Evolutionary conservation across 768 basidiomycete genomes (phyloP), one percentile per base, ranked within the genome.

Genomic region (Termitomyces sp.): DNA sequence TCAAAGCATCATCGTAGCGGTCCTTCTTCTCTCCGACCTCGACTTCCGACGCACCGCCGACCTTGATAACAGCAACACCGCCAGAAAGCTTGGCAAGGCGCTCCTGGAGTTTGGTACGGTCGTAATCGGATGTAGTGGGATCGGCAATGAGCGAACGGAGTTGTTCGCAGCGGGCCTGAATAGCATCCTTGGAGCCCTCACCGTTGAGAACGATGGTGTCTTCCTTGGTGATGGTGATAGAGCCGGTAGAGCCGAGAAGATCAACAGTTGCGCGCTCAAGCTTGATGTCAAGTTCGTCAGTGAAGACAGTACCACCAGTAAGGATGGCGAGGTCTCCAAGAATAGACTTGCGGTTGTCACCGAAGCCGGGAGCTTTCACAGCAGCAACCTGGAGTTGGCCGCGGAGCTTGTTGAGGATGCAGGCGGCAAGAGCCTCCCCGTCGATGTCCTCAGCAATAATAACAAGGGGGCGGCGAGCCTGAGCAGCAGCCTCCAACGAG

Each of bases 11-110:
- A 63, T 98, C 95, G 67, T 97, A 98, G 38, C 95, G 82, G 70
- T 98, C 96, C 85, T 98, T 97, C 91, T 98, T 98, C 83, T 98
- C 96, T 7, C 95, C 82, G 58, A 98, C 96, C 75, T 98, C 96
- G 51, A 98, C 96, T 72, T 98, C 96, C 52, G 82, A 85, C 23
- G 87, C 76, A 17, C 96, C 96, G 55, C 96, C 96, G 60, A 98
- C 96, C 75, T 93, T 94, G 82, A 98, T 98, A 73, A 98, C 95
- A 15, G 96, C 96, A 47, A 98, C 96, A 73, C 96, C 95, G 45
- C 96, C 96, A 44, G 83, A 84, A 53, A 98, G 80, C 81, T 99
- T 98, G 61, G 96, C 96, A 45, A 99, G 82, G 62, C 96, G 90
- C 70, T 98, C 96, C 71, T 98, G 95, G 50, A 99, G 82, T 77